phyloP scores from a whole-genome alignment of 2,329 filamentous ascomycete genomes.

The Hypoxylon sp. region DNA sequence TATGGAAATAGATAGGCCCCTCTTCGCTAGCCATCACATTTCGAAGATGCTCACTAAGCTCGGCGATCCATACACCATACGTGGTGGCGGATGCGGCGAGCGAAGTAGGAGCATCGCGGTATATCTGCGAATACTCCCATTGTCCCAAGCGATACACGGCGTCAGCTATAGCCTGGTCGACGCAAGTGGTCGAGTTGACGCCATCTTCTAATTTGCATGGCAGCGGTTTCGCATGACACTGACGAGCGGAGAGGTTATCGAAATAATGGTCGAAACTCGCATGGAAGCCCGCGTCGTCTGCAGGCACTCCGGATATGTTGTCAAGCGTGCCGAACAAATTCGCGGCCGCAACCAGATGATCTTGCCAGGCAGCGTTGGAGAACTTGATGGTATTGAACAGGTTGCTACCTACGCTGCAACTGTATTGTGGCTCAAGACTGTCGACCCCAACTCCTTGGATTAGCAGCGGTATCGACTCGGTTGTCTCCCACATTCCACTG shows the following conservation, averaged over 20 bases:
- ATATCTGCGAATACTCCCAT: constrained; percentile 85
- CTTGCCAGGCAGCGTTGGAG: constrained; percentile 69
- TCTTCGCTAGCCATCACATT: constrained; percentile 59
- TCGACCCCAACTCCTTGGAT: constrained; percentile 73
- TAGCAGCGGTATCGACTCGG: constrained; percentile 61
- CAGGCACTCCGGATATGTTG: constrained; percentile 74
- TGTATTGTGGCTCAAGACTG: constrained; percentile 80
- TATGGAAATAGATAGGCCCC: constrained; percentile 74
- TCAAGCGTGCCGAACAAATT: constrained; percentile 74
- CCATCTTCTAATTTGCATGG: constrained; percentile 72
- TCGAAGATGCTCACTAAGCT: constrained; percentile 77
- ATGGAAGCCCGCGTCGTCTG: constrained; percentile 74
- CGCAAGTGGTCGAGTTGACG: constrained; percentile 67
- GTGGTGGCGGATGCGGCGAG: constrained; percentile 73
- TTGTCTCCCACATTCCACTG: constrained; percentile 73
- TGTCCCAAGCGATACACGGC: constrained; percentile 81
- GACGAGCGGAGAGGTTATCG: constrained; percentile 83
- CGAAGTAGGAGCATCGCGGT: constrained; percentile 75
- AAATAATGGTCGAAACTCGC: constrained; percentile 84
- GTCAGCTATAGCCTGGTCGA: constrained; percentile 74
- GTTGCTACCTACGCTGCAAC: constrained; percentile 67
- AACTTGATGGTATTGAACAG: constrained; percentile 64
- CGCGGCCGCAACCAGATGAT: constrained; percentile 71
- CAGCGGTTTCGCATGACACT: constrained; percentile 80
- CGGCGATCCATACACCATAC: constrained; percentile 81